A percentile compares a stretch with the other conserved stretches of the same genome.
Evolutionary conservation across 768 basidiomycete genomes (phyloP).

Genomic region (Tremella mesenterica): DNA sequence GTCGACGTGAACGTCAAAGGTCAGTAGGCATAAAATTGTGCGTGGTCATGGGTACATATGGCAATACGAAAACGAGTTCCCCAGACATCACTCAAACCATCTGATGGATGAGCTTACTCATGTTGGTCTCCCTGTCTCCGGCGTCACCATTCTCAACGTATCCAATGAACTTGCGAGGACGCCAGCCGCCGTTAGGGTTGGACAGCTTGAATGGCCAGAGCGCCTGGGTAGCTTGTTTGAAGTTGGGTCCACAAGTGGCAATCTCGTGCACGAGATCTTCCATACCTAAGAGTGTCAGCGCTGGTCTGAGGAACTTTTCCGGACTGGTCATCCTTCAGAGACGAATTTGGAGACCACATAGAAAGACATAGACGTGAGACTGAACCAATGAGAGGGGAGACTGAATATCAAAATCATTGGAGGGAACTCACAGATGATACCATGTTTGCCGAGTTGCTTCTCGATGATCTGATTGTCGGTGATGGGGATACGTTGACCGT

Average conservation of each 20-base stretch:
- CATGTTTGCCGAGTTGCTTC: conserved; percentile 76
- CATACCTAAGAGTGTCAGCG: conserved; percentile 47
- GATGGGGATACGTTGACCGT: conserved; percentile 95
- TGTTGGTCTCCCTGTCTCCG: conserved; percentile 91
- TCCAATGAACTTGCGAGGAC: conserved; percentile 80
- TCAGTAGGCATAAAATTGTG: too few relatives aligned
- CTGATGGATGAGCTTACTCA: conserved; percentile 86
- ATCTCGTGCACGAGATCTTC: conserved; percentile 99
- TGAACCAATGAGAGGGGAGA: too few relatives aligned
- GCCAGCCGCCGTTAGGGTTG: conserved; percentile 98
- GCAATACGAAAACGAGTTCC: too few relatives aligned
- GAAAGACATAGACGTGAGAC: too few relatives aligned
- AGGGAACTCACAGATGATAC: conserved; percentile 66
- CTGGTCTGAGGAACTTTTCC: not conserved
- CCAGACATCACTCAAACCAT: conserved; percentile 46
- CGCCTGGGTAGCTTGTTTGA: conserved; percentile 86
- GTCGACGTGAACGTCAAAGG: too few relatives aligned
- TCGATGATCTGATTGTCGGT: conserved; percentile 91
- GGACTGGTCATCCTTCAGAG: too few relatives aligned
- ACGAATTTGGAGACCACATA: too few relatives aligned
- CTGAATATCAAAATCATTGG: not conserved
- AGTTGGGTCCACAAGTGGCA: conserved; percentile 88
- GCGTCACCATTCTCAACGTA: conserved; percentile 94
- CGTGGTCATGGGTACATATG: too few relatives aligned
- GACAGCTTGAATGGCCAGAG: conserved; percentile 99